Base-by-base conservation (phyloP, 2,329 filamentous ascomycete species). In the Biscogniauxia sp. region DNA sequence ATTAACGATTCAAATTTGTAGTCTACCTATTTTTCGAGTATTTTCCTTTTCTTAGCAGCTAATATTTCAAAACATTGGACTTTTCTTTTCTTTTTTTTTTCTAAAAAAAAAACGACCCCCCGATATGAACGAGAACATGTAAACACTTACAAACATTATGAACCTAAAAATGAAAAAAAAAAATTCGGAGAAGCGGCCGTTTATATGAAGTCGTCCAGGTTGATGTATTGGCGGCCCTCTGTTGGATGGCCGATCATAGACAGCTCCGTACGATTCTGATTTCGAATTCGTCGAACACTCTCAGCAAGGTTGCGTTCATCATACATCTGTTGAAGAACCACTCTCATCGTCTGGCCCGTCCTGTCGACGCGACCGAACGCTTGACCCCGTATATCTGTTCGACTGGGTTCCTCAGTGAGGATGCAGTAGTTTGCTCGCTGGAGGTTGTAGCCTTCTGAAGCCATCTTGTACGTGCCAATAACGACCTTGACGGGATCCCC, bases 351-450 rank as follows among this genome's bases (percentile, higher is more conserved):
- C 19, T 66, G 62, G 1, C 62, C 62, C 8, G 9, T 53, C 1
- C 60, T 19, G 32, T 63, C 62, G 8, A 66, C 26, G 5, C 62
- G 60, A 13, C 62, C 64, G 5, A 45, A 54, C 1, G 57, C 62
- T 19, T 64, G 62, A 3, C 20, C 52, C 11, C 61, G 62, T 2
- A 41, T 11, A 5, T 50, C 56, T 17, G 9, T 20, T n/a, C 20
- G 23, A 3, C 11, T 28, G 2, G 64, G 55, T 0, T 57, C 26
- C 13, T 66, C 64, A 0, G 54, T 59, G 3, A 64, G 37, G 6
- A 66, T 59, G 1, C 54, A 59, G 2, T 60, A 57, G 37, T 58
- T 61, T 2, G 62, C 62, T 15, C 64, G 37, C 11, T 58, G 63
- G 1, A 66, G 11, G 6, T 66, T 64, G 15, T 52, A 49, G 3